Base-by-base conservation (phyloP, 768 basidiomycete genomes). In the Kwoniella europaea region DNA sequence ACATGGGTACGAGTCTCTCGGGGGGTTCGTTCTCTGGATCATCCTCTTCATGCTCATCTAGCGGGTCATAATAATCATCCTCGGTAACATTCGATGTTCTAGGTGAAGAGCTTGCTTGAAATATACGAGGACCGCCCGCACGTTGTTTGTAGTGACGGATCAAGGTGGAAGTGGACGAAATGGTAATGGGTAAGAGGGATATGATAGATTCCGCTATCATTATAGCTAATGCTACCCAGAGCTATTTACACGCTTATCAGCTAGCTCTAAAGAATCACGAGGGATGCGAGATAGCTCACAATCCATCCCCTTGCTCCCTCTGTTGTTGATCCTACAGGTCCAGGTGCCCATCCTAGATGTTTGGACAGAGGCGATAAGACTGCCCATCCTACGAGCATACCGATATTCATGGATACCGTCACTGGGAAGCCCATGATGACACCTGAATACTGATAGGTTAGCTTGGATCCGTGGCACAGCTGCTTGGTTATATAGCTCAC, bases 401-500 rank as follows among this genome's bases (percentile, higher is more conserved):
- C 94, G 68, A 94, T 83, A 74, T 91, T 95, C 95, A 98, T 98
- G 80, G 91, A 92, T 44, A 95, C 77, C 0, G 95, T 95, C 0
- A 93, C 96, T 0, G 94, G 91, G 77, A 95, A 93, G 4, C 95
- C 96, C 96, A 98, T 98, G 76, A 98, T 98, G 71, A 98, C 94
- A 5, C 94, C 92, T 91, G 63, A 0, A 41, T 35, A 35, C 42
- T 5, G 7, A 42, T 6, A 18, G 3, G n/a, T 63, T 3, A 68
- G 73, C 67, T 61, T 20, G 35, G 35, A 35, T 27, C 59, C 13
- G 2, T n/a, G 27, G 65, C 67, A 27, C 12, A 66, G 67, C 66
- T 52, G 54, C 46, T 67, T 10, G 65, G 77, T 22, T 7, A 18
- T n/a, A 29, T 35, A 18, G 16, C 74, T 46, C 63, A 89, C 92